A percentile compares a stretch with the other conserved stretches of the same genome.
Evolutionary conservation across 306 rosid genomes (phyloP).

Genomic region (Dalbergia oliveri): DNA sequence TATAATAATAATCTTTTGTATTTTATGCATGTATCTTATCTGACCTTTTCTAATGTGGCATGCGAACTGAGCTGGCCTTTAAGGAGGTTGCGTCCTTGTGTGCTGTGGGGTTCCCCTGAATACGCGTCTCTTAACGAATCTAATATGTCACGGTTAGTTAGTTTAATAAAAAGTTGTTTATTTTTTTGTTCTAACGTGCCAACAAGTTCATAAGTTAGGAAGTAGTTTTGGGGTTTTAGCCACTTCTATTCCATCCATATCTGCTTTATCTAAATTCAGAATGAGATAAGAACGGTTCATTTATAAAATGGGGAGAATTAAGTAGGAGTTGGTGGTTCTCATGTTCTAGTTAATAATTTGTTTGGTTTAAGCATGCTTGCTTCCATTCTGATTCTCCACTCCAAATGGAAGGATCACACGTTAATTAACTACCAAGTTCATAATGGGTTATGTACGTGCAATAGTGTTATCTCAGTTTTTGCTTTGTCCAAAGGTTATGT

Average conservation of each 20-base stretch:
- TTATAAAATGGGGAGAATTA: conserved; percentile 22
- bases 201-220: conserved; percentile 53
- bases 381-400: conserved; percentile 33
- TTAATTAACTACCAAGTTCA: not conserved
- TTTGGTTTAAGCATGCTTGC: conserved; percentile 30
- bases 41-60: conserved; percentile 38
- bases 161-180: conserved; percentile 51
- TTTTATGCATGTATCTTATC: conserved; percentile 22
- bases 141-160: conserved; percentile 57
- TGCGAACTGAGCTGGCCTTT: conserved; percentile 57
- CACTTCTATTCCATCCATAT: conserved; percentile 16
- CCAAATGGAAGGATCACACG: not conserved
- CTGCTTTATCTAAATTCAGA: conserved; percentile 42
- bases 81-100: conserved; percentile 33
- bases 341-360: conserved; percentile 43
- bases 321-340: conserved; percentile 53
- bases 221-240: conserved; percentile 26
- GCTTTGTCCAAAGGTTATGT: conserved; percentile 19
- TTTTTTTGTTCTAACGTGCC: conserved; percentile 62
- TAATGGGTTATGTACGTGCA: conserved; percentile 22
- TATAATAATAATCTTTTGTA: not conserved
- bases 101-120: conserved; percentile 24
- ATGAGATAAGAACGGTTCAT: conserved; percentile 42
- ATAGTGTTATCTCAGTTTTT: not conserved
- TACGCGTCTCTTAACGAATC: conserved; percentile 56